Percentiles rank a stretch among this genome's conserved stretches.
These are phyloP conservation scores for Lagenidium sp. DNA, from an alignment of 352 stramenopile genomes.

Conservation along the genomic window DNA sequence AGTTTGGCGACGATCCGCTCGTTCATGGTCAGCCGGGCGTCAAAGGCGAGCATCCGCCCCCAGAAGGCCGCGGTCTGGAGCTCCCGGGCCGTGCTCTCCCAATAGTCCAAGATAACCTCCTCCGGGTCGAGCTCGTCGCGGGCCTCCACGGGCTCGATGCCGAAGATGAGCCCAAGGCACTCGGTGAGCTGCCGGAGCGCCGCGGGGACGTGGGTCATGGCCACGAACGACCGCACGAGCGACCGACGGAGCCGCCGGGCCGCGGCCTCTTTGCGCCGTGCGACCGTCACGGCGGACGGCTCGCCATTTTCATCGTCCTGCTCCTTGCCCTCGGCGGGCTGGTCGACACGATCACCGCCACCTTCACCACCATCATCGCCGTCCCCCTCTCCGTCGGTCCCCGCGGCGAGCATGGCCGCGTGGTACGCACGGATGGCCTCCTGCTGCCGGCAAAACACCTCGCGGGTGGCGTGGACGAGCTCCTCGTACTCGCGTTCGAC, in stretches of 20 bases:
- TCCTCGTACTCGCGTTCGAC: slow-evolving; percentile 47
- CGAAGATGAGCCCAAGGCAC: slow-evolving; percentile 58
- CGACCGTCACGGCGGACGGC: background rate
- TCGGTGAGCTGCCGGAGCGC: slow-evolving; percentile 55
- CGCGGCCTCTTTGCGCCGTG: background rate
- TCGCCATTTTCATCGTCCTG: background rate
- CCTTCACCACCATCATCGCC: too few relatives aligned
- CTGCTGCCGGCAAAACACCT: slow-evolving; percentile 18
- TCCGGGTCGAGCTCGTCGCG: slow-evolving; percentile 62
- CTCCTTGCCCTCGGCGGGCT: too few relatives aligned
- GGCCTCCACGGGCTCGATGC: slow-evolving; percentile 41
- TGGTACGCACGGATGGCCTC: slow-evolving; percentile 18
- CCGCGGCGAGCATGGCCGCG: slow-evolving; percentile 15
- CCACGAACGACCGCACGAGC: slow-evolving; percentile 28
- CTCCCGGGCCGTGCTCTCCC: slow-evolving; percentile 24
- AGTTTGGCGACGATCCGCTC: slow-evolving; percentile 46
- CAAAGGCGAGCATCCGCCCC: slow-evolving; percentile 29
- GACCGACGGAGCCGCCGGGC: slow-evolving; percentile 6
- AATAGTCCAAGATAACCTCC: slow-evolving; percentile 72
- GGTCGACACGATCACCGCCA: too few relatives aligned
- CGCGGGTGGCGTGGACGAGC: slow-evolving; percentile 25
- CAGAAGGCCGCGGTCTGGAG: slow-evolving; percentile 39
- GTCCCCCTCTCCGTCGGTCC: too few relatives aligned
- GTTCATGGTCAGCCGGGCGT: slow-evolving; percentile 24
- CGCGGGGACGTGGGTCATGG: slow-evolving; percentile 27